A percentile compares a stretch with the other conserved stretches of the same genome.
phyloP scores from a whole-genome alignment of 139 green algal species.

The Trebouxia sp. region DNA sequence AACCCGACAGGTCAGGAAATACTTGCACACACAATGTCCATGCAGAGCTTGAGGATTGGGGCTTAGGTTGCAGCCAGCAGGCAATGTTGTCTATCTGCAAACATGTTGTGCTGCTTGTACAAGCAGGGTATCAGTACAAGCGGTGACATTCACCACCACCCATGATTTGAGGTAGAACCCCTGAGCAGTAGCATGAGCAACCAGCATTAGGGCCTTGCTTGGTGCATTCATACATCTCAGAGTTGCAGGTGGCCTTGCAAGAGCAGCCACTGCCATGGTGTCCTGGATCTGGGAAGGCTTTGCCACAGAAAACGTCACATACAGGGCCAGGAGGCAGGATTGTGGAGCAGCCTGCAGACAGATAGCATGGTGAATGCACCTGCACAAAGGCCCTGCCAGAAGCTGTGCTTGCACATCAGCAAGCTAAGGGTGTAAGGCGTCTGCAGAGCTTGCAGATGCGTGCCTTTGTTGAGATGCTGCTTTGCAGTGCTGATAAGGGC shows the following conservation, averaged over 20 bases:
- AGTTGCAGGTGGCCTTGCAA: slow-evolving; percentile 3
- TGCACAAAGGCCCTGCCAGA: too few relatives aligned
- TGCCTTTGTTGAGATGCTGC: too few relatives aligned
- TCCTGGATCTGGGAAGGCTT: background rate
- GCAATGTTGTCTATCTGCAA: background rate
- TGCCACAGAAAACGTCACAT: slow-evolving; percentile 18
- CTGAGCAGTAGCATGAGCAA: slow-evolving; percentile 11
- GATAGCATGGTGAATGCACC: background rate
- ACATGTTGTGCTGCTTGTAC: too few relatives aligned
- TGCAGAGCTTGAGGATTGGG: too few relatives aligned
- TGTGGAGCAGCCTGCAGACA: slow-evolving; percentile 3
- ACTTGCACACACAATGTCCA: too few relatives aligned
- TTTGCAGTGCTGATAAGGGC: too few relatives aligned
- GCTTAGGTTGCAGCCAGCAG: too few relatives aligned
- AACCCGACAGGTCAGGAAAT: too few relatives aligned
- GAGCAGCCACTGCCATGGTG: background rate
- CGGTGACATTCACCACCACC: slow-evolving; percentile 8
- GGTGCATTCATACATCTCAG: slow-evolving; percentile 22
- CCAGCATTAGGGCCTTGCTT: slow-evolving; percentile 4
- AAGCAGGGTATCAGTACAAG: background rate
- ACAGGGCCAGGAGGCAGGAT: slow-evolving; percentile 17
- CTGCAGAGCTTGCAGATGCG: too few relatives aligned
- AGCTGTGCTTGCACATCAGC: too few relatives aligned
- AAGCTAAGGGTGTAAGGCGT: background rate
- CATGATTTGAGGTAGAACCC: background rate